These are phyloP conservation scores for Umbelopsis ramanniana DNA, from an alignment of 192 early-diverging fungal species.

Conservation along the genomic window DNA sequence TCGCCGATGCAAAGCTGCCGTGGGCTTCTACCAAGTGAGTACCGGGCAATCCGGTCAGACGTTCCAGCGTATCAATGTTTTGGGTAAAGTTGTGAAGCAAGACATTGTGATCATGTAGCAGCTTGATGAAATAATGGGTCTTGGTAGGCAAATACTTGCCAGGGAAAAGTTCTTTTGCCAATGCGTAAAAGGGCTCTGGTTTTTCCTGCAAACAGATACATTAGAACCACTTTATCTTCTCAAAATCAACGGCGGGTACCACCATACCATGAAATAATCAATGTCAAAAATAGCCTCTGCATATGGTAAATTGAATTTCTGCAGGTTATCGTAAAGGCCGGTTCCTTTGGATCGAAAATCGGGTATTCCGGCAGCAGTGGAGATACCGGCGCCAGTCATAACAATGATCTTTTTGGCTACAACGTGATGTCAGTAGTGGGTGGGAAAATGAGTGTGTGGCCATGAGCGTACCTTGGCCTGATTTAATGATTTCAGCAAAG, in stretches of 20 bases:
- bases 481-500: constrained; percentile 46
- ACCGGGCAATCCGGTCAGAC: constrained; percentile 74
- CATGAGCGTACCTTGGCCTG: constrained; percentile 40
- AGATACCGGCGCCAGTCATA: constrained; percentile 93
- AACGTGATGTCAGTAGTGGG: neutral
- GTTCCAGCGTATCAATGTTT: constrained; percentile 96
- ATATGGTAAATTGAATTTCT: constrained; percentile 88
- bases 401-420: constrained; percentile 75
- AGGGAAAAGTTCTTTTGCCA: constrained; percentile 92
- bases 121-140: constrained; percentile 86
- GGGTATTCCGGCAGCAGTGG: constrained; percentile 84
- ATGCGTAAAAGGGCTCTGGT: constrained; percentile 86
- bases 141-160: constrained; percentile 80
- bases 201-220: constrained; percentile 46
- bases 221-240: neutral
- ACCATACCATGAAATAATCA: constrained; percentile 72
- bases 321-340: constrained; percentile 91
- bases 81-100: constrained; percentile 91
- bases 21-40: constrained; percentile 89
- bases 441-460: neutral
- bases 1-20: constrained; percentile 86
- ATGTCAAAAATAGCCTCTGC: constrained; percentile 97
- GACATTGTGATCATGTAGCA: constrained; percentile 71
- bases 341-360: constrained; percentile 93
- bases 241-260: neutral